Evolutionary conservation across 495 filamentous ascomycete species (phyloP).

Genomic region (Aspergillus sclerotiicarbonarius): DNA sequence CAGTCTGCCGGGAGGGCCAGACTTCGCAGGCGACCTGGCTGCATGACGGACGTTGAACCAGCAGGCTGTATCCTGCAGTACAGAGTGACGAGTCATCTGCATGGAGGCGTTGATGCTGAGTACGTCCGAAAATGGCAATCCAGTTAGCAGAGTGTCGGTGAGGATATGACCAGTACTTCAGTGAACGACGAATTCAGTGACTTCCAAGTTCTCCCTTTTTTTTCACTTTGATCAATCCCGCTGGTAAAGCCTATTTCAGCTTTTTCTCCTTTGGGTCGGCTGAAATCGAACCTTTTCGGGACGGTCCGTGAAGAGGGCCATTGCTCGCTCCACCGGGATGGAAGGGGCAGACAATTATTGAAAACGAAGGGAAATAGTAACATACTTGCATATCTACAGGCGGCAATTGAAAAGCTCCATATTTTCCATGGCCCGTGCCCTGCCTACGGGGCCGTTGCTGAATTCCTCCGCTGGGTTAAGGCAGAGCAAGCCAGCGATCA

Average conservation of each 20-base stretch:
- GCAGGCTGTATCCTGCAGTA: slow-evolving; percentile 4
- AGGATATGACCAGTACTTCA: slow-evolving; percentile 13
- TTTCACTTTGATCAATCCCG: background rate
- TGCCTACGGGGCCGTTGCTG: background rate
- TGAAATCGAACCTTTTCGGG: background rate
- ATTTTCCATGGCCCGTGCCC: background rate
- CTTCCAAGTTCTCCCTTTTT: background rate
- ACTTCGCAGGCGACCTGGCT: background rate
- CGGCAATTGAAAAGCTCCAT: slow-evolving; percentile 1
- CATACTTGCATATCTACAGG: slow-evolving; percentile 1
- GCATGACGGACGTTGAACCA: slow-evolving; percentile 2
- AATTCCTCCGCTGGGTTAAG: background rate
- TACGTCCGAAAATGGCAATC: background rate
- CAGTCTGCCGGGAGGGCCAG: background rate
- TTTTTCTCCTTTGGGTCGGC: background rate
- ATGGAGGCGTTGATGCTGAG: background rate
- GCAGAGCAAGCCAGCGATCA: slow-evolving; percentile 1
- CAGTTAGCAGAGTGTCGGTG: slow-evolving; percentile 14
- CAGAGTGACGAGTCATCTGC: slow-evolving; percentile 15
- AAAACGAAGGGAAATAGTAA: background rate
- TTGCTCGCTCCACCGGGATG: background rate
- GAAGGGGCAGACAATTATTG: background rate
- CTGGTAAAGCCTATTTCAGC: background rate
- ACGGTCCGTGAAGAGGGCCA: background rate
- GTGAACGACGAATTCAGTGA: no score